Evolutionary conservation across 352 stramenopile species (phyloP).

Genomic region (Pythium sukuiense): DNA sequence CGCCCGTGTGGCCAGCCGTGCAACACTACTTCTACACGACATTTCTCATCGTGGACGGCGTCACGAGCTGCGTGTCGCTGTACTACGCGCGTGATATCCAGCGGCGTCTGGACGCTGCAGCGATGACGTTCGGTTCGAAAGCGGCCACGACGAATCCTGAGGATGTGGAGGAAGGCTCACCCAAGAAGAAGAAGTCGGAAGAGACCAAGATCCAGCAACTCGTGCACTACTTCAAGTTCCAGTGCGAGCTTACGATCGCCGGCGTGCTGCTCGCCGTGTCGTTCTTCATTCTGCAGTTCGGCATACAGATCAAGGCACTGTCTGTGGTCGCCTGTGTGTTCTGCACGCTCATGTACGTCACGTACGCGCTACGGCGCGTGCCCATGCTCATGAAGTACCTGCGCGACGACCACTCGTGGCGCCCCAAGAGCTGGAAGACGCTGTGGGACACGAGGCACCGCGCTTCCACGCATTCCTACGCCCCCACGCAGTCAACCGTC

Average conservation of each 20-base stretch:
- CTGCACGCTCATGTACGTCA: constrained; percentile 16
- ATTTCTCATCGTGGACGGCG: constrained; percentile 10
- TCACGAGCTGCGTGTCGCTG: constrained; percentile 16
- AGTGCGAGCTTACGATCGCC: constrained; percentile 14
- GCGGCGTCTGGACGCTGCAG: constrained; percentile 4
- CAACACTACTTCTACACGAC: constrained; percentile 20
- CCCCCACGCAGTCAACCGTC: not conserved
- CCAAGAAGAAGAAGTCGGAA: not conserved
- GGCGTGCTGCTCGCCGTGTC: constrained; percentile 1
- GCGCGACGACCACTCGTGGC: constrained; percentile 13
- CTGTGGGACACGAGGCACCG: constrained; percentile 12
- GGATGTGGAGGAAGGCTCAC: not conserved
- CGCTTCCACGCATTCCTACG: not conserved
- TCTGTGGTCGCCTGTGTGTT: constrained; percentile 16
- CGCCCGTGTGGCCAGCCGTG: constrained; percentile 9
- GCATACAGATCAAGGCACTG: constrained; percentile 2
- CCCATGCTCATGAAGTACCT: constrained; percentile 21
- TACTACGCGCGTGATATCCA: constrained; percentile 16
- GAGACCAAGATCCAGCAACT: constrained; percentile 11
- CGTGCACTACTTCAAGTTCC: constrained; percentile 5
- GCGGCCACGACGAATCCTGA: not conserved
- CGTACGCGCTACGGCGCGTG: constrained; percentile 12
- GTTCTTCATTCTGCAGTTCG: constrained; percentile 15
- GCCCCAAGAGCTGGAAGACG: constrained; percentile 3
- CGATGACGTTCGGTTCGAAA: not conserved